Conservation (phyloP, 768 basidiomycete species). For the Leucocoprinus leucothites region DNA sequence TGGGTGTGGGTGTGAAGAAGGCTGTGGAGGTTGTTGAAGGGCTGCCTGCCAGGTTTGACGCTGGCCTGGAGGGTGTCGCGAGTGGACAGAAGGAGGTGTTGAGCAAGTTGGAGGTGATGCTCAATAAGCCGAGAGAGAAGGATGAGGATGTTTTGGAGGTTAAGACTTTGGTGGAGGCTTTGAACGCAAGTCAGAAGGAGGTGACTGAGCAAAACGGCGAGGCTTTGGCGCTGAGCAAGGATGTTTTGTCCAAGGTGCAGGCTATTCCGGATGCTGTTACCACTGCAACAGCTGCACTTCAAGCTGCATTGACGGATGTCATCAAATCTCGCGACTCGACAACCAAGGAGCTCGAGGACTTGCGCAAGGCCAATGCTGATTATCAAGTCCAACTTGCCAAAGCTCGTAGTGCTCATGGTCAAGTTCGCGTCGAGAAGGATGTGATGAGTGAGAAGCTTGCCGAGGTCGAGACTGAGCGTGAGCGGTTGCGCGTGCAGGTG, state of each 20-base stretch:
- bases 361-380: slow-evolving; percentile 64
- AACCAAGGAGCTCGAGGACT: slow-evolving; percentile 67
- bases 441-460: slow-evolving; percentile 59
- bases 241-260: slow-evolving; percentile 49
- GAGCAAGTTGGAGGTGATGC: slow-evolving; percentile 33
- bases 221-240: slow-evolving; percentile 47
- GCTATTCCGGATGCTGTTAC: slow-evolving; percentile 59
- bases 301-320: slow-evolving; percentile 62
- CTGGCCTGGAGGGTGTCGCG: neutral
- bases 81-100: slow-evolving; percentile 21
- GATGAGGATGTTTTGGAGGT: slow-evolving; percentile 38
- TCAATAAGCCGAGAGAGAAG: slow-evolving; percentile 42
- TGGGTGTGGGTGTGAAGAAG: slow-evolving; percentile 1
- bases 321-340: slow-evolving; percentile 51
- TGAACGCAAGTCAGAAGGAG: slow-evolving; percentile 50
- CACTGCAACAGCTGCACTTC: slow-evolving; percentile 49
- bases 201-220: slow-evolving; percentile 46
- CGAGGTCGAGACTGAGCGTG: slow-evolving; percentile 62
- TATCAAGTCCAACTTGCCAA: slow-evolving; percentile 71
- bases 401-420: slow-evolving; percentile 74
- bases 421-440: slow-evolving; percentile 82
- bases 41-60: neutral
- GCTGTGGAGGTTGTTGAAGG: slow-evolving; percentile 5
- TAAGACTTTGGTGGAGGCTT: slow-evolving; percentile 44
- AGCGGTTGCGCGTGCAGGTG: slow-evolving; percentile 51